Evolutionary conservation across 1,284 basidiomycete genomes (phyloP).

Genomic region (Erythrobasidium hasegawianum): DNA sequence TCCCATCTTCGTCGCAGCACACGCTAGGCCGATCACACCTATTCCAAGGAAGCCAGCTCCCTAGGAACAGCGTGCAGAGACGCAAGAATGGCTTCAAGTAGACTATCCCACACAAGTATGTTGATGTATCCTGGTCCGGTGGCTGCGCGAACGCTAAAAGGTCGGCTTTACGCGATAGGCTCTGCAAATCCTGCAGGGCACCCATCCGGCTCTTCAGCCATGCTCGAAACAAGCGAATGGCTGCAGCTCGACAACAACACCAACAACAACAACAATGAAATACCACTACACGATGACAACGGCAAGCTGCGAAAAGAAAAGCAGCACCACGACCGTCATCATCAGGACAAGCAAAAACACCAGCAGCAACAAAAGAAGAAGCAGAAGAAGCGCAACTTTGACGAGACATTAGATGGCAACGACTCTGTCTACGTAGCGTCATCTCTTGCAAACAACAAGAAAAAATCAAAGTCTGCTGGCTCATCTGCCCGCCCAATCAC

Average conservation of each 20-base stretch:
- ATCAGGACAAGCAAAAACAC: conserved; percentile 31
- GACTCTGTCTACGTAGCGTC: neutral
- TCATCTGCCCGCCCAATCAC: too few relatives aligned
- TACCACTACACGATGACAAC: conserved; percentile 15
- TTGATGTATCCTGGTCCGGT: too few relatives aligned
- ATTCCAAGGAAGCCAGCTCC: neutral
- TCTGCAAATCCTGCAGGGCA: too few relatives aligned
- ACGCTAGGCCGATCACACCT: neutral
- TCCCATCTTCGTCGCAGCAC: neutral
- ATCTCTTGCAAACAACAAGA: neutral
- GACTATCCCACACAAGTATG: too few relatives aligned
- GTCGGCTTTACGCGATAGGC: too few relatives aligned
- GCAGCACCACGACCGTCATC: conserved; percentile 2
- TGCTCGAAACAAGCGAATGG: neutral
- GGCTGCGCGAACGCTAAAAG: too few relatives aligned
- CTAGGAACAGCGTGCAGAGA: too few relatives aligned
- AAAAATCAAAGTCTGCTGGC: too few relatives aligned
- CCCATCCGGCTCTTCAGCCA: too few relatives aligned
- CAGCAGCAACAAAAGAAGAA: conserved; percentile 25
- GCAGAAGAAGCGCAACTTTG: conserved; percentile 24
- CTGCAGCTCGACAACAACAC: neutral
- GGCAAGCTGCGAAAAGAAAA: conserved; percentile 6
- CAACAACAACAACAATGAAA: conserved; percentile 2
- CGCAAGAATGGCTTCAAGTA: too few relatives aligned
- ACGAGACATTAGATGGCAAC: conserved; percentile 1